These are phyloP conservation scores for Penicillium turbatum DNA, from an alignment of 495 filamentous ascomycete species.

Conservation along the genomic window DNA sequence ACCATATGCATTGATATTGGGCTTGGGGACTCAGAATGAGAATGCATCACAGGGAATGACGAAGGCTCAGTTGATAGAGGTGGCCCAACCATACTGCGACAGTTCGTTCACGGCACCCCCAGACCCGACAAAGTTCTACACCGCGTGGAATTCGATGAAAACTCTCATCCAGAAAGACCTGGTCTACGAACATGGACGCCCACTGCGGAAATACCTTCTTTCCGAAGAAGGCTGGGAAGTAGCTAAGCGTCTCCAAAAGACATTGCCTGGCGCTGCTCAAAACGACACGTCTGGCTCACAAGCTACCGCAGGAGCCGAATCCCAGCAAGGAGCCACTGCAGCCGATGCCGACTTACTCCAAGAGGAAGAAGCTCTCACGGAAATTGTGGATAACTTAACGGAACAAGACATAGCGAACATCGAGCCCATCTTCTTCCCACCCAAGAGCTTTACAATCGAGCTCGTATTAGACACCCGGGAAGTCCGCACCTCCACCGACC, in stretches of 20 bases:
- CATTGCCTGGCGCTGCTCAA: slow-evolving; percentile 25
- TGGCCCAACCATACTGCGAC: slow-evolving; percentile 69
- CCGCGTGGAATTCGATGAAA: slow-evolving; percentile 85
- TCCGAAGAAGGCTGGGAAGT: slow-evolving; percentile 80
- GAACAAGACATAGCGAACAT: background rate
- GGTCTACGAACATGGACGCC: slow-evolving; percentile 66
- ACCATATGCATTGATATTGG: slow-evolving; percentile 68
- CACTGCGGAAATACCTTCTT: slow-evolving; percentile 62
- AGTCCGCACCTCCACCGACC: slow-evolving; percentile 68
- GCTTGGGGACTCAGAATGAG: slow-evolving; percentile 57
- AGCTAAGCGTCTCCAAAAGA: slow-evolving; percentile 60
- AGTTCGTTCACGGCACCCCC: slow-evolving; percentile 66
- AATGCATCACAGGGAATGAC: slow-evolving; percentile 54
- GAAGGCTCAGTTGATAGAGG: slow-evolving; percentile 64
- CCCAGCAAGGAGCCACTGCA: background rate
- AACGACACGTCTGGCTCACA: slow-evolving; percentile 12
- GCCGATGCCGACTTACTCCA: background rate
- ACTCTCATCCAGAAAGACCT: slow-evolving; percentile 70
- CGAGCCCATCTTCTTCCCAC: slow-evolving; percentile 55
- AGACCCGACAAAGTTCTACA: slow-evolving; percentile 68
- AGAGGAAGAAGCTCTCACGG: background rate
- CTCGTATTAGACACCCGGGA: slow-evolving; percentile 75
- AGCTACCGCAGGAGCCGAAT: background rate
- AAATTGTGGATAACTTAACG: slow-evolving; percentile 5
- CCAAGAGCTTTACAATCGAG: slow-evolving; percentile 66